Conservation (phyloP, 1,284 basidiomycete genomes). For the Jaminaea rosea region DNA sequence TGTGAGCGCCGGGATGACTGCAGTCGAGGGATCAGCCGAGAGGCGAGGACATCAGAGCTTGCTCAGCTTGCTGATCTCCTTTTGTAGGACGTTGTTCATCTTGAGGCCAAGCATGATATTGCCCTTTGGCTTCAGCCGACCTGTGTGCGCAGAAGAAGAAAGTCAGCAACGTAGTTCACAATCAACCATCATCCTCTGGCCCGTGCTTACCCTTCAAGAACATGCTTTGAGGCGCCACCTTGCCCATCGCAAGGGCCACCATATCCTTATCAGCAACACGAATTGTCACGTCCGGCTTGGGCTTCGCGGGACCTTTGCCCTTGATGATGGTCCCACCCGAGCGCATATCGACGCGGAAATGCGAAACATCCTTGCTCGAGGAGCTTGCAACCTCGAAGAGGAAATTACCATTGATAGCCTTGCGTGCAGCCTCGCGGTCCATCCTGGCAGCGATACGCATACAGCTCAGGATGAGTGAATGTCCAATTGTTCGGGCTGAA, state of each 20-base stretch:
- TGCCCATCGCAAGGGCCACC: slow-evolving; percentile 26
- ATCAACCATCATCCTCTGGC: too few relatives aligned
- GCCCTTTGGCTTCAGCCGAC: slow-evolving; percentile 28
- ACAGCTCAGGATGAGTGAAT: too few relatives aligned
- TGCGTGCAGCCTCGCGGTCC: slow-evolving; percentile 22
- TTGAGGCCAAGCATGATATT: slow-evolving; percentile 31
- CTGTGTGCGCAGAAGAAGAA: too few relatives aligned
- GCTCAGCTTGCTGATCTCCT: slow-evolving; percentile 29
- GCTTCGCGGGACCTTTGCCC: slow-evolving; percentile 20
- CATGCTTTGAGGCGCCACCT: slow-evolving; percentile 21
- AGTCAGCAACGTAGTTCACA: too few relatives aligned
- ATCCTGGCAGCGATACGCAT: slow-evolving; percentile 10
- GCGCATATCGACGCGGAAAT: slow-evolving; percentile 34
- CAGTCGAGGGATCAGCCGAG: too few relatives aligned
- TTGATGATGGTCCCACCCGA: slow-evolving; percentile 19
- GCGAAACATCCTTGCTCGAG: slow-evolving; percentile 10
- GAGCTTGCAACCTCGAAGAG: slow-evolving; percentile 23
- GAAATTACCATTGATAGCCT: slow-evolving; percentile 30
- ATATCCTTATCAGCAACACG: slow-evolving; percentile 32
- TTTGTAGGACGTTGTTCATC: slow-evolving; percentile 29
- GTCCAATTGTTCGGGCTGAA: too few relatives aligned
- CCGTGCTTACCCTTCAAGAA: slow-evolving; percentile 38
- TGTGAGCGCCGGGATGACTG: too few relatives aligned
- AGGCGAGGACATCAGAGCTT: slow-evolving; percentile 17
- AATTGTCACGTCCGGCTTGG: slow-evolving; percentile 28